Conservation (phyloP, 495 filamentous ascomycete species). For the Physcia stellaris region DNA sequence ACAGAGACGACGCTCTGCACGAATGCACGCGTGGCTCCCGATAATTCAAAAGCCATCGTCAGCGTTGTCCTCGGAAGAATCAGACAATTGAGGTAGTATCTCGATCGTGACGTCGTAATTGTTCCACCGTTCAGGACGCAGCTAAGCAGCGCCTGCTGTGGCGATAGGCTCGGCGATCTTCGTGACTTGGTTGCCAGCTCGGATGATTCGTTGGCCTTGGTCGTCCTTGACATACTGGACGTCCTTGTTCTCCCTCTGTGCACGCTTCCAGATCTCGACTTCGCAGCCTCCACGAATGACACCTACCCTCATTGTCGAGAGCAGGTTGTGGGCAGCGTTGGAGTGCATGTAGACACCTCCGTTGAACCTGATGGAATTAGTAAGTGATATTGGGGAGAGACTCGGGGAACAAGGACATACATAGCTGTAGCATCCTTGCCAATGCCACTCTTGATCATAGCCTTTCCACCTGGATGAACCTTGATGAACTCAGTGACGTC, state of each 20-base stretch:
- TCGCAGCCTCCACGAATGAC: constrained; percentile 93
- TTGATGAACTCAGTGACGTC: constrained; percentile 91
- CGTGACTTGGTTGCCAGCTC: constrained; percentile 82
- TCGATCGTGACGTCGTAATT: constrained; percentile 5
- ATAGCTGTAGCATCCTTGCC: constrained; percentile 98
- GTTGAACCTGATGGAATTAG: too few relatives aligned
- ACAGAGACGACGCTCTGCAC: too few relatives aligned
- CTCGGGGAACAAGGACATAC: too few relatives aligned
- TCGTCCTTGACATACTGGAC: constrained; percentile 67
- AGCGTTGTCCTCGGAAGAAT: too few relatives aligned
- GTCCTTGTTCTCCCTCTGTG: constrained; percentile 82
- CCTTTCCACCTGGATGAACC: constrained; percentile 93
- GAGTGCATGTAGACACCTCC: constrained; percentile 96
- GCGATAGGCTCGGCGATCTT: constrained; percentile 61
- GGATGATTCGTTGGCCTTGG: constrained; percentile 68
- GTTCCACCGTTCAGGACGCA: background rate
- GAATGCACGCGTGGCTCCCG: too few relatives aligned
- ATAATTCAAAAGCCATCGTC: too few relatives aligned
- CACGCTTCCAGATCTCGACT: constrained; percentile 98
- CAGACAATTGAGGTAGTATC: too few relatives aligned
- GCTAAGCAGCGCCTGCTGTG: constrained; percentile 59
- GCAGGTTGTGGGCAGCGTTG: constrained; percentile 93
- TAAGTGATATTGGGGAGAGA: too few relatives aligned
- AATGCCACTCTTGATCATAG: constrained; percentile 80
- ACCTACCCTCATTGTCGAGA: constrained; percentile 92